Percentiles rank a stretch among this genome's conserved stretches.
These are phyloP conservation scores for Waltergamsia citrina DNA, from an alignment of 2,329 filamentous ascomycete species.

Conservation along the genomic window DNA sequence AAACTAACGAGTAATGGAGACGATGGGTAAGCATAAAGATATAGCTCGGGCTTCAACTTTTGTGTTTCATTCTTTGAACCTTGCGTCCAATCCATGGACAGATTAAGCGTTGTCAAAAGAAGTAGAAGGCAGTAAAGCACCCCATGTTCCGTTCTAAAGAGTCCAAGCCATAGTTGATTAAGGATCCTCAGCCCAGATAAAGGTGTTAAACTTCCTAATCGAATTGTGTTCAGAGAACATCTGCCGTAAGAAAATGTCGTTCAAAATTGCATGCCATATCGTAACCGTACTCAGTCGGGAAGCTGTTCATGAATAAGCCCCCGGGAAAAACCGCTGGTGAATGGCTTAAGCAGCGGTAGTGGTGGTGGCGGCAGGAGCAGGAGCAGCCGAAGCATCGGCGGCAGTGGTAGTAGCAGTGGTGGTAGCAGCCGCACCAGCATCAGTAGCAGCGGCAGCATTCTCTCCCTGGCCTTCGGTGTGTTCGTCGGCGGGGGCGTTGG, in stretches of 20 bases:
- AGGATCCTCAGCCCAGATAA: conserved; percentile 14
- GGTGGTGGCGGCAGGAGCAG: conserved; percentile 10
- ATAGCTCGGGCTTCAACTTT: conserved; percentile 11
- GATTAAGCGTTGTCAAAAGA: conserved; percentile 11
- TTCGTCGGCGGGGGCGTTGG: conserved; percentile 42
- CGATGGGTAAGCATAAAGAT: conserved; percentile 18
- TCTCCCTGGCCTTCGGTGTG: conserved; percentile 33
- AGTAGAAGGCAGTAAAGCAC: not conserved
- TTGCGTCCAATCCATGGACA: conserved; percentile 2
- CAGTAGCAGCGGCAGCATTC: conserved; percentile 16
- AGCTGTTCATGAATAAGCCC: no score
- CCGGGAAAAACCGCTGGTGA: no score
- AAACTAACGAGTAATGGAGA: conserved; percentile 25
- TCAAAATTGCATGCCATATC: conserved; percentile 29
- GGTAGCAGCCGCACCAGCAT: conserved; percentile 8
- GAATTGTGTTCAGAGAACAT: conserved; percentile 14
- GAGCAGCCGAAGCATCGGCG: conserved; percentile 13
- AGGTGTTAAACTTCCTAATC: conserved; percentile 5
- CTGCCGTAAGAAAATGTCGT: conserved; percentile 27
- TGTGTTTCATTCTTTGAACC: conserved; percentile 4
- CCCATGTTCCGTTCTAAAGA: conserved; percentile 1
- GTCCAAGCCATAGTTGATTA: conserved; percentile 14
- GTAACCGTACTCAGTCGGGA: conserved; percentile 25
- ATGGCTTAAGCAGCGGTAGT: conserved; percentile 14
- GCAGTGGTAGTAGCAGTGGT: conserved; percentile 15